Conservation (phyloP, 345 rosid species). For the Gossypium thurberi region DNA sequence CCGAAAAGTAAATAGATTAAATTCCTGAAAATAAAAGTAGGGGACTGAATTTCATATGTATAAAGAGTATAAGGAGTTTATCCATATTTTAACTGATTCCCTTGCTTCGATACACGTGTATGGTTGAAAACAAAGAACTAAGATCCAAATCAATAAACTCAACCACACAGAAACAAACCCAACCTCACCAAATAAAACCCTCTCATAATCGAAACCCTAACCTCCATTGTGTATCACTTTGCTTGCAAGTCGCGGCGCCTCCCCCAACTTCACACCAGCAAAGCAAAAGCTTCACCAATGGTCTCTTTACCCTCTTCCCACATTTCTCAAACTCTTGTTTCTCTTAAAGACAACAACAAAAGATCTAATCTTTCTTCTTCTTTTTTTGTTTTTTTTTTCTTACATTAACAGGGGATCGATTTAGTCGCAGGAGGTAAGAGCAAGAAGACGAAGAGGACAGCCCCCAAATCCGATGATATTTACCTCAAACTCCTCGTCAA, state of each 20-base stretch:
- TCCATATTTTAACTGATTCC: too few species aligned
- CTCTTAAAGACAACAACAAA: neutral
- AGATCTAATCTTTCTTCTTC: neutral
- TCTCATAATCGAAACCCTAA: conserved; percentile 48
- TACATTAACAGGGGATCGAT: conserved; percentile 68
- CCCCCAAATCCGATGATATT: conserved; percentile 87
- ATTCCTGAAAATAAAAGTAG: too few species aligned
- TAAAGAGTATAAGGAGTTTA: too few species aligned
- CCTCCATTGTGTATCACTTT: neutral
- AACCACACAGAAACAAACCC: neutral
- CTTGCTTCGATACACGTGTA: neutral
- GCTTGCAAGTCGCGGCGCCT: conserved; percentile 11
- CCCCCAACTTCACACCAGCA: neutral
- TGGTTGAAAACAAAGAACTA: neutral
- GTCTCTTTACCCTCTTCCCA: conserved; percentile 17
- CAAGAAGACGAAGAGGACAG: conserved; percentile 81
- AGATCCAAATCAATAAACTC: neutral
- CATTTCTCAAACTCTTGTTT: neutral
- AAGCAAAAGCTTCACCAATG: conserved; percentile 25
- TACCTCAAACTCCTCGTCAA: conserved; percentile 93
- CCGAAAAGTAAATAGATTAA: too few species aligned
- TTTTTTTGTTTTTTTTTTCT: neutral
- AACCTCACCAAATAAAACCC: conserved; percentile 14
- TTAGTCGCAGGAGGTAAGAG: conserved; percentile 92
- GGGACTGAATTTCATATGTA: too few species aligned